These are phyloP conservation scores for Xeromyces bisporus DNA, from an alignment of 495 filamentous ascomycete species.

Conservation along the genomic window DNA sequence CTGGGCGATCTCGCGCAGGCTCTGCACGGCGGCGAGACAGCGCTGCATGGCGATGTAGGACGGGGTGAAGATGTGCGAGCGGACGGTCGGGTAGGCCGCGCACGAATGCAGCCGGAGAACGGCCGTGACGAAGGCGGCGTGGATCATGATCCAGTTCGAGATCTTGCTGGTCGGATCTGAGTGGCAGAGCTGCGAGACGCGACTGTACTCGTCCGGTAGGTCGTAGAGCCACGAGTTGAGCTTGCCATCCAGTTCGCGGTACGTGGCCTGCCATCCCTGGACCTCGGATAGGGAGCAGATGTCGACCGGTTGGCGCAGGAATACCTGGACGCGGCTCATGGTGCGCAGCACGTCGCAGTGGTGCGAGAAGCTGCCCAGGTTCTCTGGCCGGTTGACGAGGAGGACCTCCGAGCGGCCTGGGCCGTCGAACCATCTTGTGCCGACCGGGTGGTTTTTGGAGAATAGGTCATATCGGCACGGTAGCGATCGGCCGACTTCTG, in stretches of 20 bases:
- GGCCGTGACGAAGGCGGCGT: conserved; percentile 43
- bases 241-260: conserved; percentile 49
- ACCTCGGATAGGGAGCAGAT: conserved; percentile 57
- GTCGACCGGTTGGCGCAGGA: conserved; percentile 58
- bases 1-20: conserved; percentile 46
- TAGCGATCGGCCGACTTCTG: conserved; percentile 57
- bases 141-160: conserved; percentile 58
- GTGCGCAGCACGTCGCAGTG: conserved; percentile 61
- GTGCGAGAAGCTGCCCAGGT: conserved; percentile 56
- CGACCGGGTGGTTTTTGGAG: conserved; percentile 50
- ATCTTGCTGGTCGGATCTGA: conserved; percentile 36
- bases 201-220: conserved; percentile 53
- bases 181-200: conserved; percentile 43
- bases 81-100: conserved; percentile 57
- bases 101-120: conserved; percentile 62
- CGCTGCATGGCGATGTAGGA: conserved; percentile 51
- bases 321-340: conserved; percentile 55
- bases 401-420: conserved; percentile 24
- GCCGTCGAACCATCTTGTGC: conserved; percentile 49
- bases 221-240: conserved; percentile 52
- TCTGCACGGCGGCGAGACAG: conserved; percentile 53
- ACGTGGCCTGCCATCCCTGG: conserved; percentile 56
- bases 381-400: conserved; percentile 46
- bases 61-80: conserved; percentile 54
- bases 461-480: conserved; percentile 63